Conservation (phyloP, 345 rosid species). For the Gossypium raimondii region DNA sequence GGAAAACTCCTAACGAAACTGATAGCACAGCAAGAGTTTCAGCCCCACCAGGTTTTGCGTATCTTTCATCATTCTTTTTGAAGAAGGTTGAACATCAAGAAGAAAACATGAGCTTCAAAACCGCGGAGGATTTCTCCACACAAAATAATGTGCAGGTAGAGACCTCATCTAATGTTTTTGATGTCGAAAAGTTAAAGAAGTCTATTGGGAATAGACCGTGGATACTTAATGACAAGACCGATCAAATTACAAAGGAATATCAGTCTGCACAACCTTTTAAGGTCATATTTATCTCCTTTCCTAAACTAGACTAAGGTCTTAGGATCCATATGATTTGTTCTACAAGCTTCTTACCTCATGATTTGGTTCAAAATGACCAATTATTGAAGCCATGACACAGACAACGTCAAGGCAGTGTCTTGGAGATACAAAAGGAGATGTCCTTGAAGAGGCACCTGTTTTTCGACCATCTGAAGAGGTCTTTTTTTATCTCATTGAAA, state of each 20-base stretch:
- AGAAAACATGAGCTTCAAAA: constrained; percentile 4
- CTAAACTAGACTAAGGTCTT: background rate
- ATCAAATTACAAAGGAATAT: constrained; percentile 19
- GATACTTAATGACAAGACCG: constrained; percentile 26
- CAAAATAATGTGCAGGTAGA: background rate
- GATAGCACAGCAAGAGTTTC: constrained; percentile 11
- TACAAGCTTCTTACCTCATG: constrained; percentile 11
- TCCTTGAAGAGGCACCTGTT: constrained; percentile 57
- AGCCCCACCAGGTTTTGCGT: constrained; percentile 41
- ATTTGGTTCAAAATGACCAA: constrained; percentile 10
- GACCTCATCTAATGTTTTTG: constrained; percentile 6
- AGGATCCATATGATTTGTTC: background rate
- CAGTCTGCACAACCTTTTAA: constrained; percentile 15
- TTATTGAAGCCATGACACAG: constrained; percentile 35
- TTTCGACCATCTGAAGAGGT: constrained; percentile 70
- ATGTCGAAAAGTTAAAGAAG: constrained; percentile 18
- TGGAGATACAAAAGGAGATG: constrained; percentile 29
- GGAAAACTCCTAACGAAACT: background rate
- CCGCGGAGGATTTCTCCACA: background rate
- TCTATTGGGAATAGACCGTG: constrained; percentile 31
- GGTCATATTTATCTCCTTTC: constrained; percentile 14
- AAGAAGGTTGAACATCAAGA: constrained; percentile 28
- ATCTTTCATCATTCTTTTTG: constrained; percentile 41
- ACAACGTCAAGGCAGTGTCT: constrained; percentile 28
- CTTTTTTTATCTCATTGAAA: constrained; percentile 13